phyloP scores from a whole-genome alignment of 208 protist genomes.

The Acanthamoeba triangularis region DNA sequence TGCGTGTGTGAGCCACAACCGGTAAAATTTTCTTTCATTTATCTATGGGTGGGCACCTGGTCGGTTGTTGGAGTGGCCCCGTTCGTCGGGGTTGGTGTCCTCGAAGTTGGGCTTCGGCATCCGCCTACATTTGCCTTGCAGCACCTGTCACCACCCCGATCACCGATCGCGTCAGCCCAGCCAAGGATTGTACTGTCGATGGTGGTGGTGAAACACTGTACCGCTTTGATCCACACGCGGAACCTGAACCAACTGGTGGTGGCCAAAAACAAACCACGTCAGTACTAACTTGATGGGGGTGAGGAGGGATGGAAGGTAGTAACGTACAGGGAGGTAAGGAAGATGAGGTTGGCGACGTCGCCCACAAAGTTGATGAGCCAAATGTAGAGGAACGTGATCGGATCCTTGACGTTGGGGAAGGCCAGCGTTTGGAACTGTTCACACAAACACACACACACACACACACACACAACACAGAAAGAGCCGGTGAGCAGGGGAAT shows the following conservation, averaged over 20 bases:
- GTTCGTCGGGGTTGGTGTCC: constrained; percentile 74
- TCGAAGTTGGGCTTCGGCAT: constrained; percentile 66
- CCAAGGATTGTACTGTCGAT: not conserved
- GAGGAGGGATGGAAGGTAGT: not conserved
- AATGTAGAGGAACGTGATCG: constrained; percentile 75
- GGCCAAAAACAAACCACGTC: not conserved
- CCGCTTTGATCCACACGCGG: constrained; percentile 55
- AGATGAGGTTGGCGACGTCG: constrained; percentile 82
- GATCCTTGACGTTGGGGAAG: constrained; percentile 74
- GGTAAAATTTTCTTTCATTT: no score
- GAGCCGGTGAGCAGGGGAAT: not conserved
- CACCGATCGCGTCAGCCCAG: not conserved
- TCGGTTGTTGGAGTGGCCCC: constrained; percentile 80
- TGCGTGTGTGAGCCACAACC: no score
- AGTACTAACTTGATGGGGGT: no score
- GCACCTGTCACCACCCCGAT: not conserved
- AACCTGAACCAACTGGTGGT: constrained; percentile 56
- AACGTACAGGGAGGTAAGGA: constrained; percentile 70
- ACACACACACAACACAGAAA: not conserved
- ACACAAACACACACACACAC: not conserved
- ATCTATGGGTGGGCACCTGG: constrained; percentile 38
- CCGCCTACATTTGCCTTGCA: not conserved
- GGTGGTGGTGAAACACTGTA: not conserved
- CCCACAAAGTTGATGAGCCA: constrained; percentile 68
- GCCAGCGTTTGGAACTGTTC: constrained; percentile 78